phyloP scores from a whole-genome alignment of 148 eudicot genomes.

The Persicaria tinctoria region DNA sequence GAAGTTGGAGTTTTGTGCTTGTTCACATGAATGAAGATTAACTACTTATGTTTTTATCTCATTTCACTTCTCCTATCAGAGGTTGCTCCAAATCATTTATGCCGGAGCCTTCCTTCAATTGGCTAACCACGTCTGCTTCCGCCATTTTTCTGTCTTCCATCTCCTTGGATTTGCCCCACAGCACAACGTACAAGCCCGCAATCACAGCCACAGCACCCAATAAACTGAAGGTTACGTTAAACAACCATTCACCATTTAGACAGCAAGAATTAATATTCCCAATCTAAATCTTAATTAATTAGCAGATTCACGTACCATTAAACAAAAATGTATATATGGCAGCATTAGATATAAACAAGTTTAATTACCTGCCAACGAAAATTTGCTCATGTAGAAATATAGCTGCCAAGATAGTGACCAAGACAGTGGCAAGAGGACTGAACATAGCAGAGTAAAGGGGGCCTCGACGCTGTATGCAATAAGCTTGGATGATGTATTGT shows the following conservation, averaged over 20 bases:
- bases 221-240: constrained; percentile 27
- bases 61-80: constrained; percentile 8
- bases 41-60: too few relatives aligned
- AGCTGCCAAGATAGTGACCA: constrained; percentile 46
- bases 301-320: not conserved
- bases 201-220: constrained; percentile 47
- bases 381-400: constrained; percentile 48
- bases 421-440: constrained; percentile 55
- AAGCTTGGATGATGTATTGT: constrained; percentile 49
- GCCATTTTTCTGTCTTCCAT: constrained; percentile 1
- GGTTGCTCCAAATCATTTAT: constrained; percentile 24
- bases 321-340: not conserved
- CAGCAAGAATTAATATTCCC: not conserved
- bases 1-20: too few relatives aligned
- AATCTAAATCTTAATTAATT: not conserved
- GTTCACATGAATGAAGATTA: too few relatives aligned
- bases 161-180: constrained; percentile 60
- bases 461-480: constrained; percentile 58
- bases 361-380: constrained; percentile 50
- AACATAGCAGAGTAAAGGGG: constrained; percentile 77
- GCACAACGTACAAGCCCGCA: constrained; percentile 50
- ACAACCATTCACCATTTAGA: not conserved
- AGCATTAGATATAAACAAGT: not conserved
- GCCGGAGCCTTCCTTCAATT: not conserved
- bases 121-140: not conserved